Evolutionary conservation across 2,329 filamentous ascomycete species (phyloP).

Genomic region (Pyrenophora tritici-repentis): DNA sequence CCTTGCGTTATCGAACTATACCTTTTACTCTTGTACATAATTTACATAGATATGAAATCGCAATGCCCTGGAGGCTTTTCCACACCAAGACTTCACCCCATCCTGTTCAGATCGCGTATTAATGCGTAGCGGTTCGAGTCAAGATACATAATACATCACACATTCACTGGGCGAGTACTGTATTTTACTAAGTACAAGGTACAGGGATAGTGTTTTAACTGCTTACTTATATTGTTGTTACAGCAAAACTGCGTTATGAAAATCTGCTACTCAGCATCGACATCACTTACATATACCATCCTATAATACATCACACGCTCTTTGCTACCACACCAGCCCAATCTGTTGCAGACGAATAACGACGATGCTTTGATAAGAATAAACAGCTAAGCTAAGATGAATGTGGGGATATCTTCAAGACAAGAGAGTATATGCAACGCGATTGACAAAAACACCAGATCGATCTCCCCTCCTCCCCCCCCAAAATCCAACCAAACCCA

Average conservation of each 20-base stretch:
- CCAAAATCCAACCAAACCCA: background rate
- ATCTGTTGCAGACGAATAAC: background rate
- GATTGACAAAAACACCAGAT: background rate
- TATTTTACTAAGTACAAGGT: no score
- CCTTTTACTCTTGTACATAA: background rate
- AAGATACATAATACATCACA: no score
- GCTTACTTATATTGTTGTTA: no score
- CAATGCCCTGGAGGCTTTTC: background rate
- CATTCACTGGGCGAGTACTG: no score
- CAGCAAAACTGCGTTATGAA: no score
- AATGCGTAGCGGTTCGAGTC: no score
- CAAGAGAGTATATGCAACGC: constrained; percentile 10
- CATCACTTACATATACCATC: no score
- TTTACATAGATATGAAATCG: background rate
- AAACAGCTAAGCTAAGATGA: constrained; percentile 12
- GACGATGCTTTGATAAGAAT: constrained; percentile 1
- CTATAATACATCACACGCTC: no score
- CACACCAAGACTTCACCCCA: background rate
- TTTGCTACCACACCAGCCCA: background rate
- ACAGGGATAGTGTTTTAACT: no score
- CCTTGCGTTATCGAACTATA: background rate
- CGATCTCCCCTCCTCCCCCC: no score
- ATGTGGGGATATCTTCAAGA: constrained; percentile 16
- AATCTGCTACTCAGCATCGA: no score
- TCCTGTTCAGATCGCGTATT: background rate